Conservation (phyloP, 2,329 filamentous ascomycete genomes). For the Fusarium neocosmosporiellum region DNA sequence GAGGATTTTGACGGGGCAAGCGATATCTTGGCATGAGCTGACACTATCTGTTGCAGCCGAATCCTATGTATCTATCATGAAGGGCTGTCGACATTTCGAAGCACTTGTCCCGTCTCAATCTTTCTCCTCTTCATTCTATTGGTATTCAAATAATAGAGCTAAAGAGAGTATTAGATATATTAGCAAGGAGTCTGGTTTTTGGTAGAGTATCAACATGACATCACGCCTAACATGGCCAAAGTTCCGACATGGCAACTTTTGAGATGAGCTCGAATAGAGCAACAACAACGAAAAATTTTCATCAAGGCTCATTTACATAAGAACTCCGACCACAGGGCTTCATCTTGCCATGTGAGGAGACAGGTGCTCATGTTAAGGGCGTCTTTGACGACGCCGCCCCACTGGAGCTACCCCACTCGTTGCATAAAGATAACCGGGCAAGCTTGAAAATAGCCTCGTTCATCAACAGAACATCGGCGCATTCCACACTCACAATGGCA, state of each 20-base stretch:
- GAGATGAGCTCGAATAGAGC: not conserved
- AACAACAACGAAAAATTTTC: not conserved
- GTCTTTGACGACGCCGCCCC: not conserved
- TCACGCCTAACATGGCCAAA: not conserved
- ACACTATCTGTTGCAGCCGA: not conserved
- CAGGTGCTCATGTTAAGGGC: not conserved
- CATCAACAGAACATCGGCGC: not conserved
- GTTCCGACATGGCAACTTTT: not conserved
- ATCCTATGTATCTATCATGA: not conserved
- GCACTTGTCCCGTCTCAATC: not conserved
- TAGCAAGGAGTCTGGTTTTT: not conserved
- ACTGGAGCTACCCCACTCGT: not conserved
- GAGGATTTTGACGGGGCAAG: not conserved
- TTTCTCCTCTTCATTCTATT: not conserved
- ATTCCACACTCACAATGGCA: slow-evolving; percentile 24
- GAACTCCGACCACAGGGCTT: not conserved
- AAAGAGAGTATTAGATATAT: not conserved
- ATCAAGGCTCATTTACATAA: not conserved
- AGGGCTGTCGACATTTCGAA: not conserved
- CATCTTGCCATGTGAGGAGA: not conserved
- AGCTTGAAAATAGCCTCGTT: not conserved
- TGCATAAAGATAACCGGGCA: not conserved
- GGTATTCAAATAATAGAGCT: not conserved
- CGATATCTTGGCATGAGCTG: not conserved
- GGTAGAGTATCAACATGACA: not conserved